Conservation (phyloP, 441 rosid species). For the Populus hybrid region DNA sequence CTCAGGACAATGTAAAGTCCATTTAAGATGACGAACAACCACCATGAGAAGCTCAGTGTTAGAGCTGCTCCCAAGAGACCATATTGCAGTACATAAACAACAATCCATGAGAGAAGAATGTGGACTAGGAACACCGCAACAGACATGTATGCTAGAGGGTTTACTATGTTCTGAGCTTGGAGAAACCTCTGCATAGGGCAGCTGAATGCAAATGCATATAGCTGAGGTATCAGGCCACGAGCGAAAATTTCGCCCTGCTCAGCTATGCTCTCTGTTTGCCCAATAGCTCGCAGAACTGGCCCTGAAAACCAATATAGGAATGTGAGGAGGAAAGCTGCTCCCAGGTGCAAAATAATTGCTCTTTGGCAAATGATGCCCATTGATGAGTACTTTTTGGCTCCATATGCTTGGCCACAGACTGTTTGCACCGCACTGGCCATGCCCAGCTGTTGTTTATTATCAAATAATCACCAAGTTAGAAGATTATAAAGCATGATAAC, state of each 20-base stretch:
- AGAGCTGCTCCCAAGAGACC: conserved; percentile 86
- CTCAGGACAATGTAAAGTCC: conserved; percentile 64
- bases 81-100: conserved; percentile 43
- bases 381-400: conserved; percentile 63
- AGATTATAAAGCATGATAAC: neutral
- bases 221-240: conserved; percentile 73
- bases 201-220: conserved; percentile 74
- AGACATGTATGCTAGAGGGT: conserved; percentile 83
- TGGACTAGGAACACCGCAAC: conserved; percentile 73
- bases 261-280: conserved; percentile 61
- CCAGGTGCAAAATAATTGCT: conserved; percentile 74
- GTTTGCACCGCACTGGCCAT: conserved; percentile 99
- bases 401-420: conserved; percentile 94
- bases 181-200: conserved; percentile 93
- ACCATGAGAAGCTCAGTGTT: conserved; percentile 78
- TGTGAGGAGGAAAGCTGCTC: conserved; percentile 69
- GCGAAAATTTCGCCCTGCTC: conserved; percentile 72
- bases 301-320: conserved; percentile 80
- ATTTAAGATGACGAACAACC: conserved; percentile 55
- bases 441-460: conserved; percentile 61
- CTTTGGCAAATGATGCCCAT: conserved; percentile 89
- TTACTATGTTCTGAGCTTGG: conserved; percentile 94
- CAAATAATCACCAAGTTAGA: no score
- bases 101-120: conserved; percentile 63
- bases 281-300: conserved; percentile 46